A percentile compares a stretch with the other conserved stretches of the same genome.
These are phyloP conservation scores for Eurotiales sp. DNA, from an alignment of 2,329 filamentous ascomycete genomes.

Conservation along the genomic window DNA sequence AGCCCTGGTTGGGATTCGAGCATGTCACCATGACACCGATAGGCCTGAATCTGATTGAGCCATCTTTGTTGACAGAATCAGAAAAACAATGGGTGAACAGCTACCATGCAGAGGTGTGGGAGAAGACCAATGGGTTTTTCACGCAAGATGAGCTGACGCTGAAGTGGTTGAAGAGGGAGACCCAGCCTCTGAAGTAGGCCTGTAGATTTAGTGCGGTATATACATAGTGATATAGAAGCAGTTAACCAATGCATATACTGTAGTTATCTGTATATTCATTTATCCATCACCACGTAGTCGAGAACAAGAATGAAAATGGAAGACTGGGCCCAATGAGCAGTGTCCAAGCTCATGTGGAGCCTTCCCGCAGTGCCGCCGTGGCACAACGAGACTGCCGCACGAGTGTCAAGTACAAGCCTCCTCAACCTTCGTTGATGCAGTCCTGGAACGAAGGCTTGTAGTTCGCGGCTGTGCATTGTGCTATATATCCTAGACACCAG, in stretches of 20 bases:
- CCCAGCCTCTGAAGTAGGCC: constrained; percentile 51
- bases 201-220: no score
- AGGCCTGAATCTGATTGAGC: constrained; percentile 82
- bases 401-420: neutral
- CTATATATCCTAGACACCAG: neutral
- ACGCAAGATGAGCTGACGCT: constrained; percentile 65
- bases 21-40: constrained; percentile 97
- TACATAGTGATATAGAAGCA: no score
- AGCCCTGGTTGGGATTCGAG: constrained; percentile 91
- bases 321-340: neutral
- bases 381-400: neutral
- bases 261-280: neutral
- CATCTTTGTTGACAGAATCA: constrained; percentile 62
- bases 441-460: neutral
- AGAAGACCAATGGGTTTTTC: constrained; percentile 77
- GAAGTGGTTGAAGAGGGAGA: constrained; percentile 84
- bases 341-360: constrained; percentile 15
- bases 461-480: neutral
- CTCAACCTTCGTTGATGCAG: no score
- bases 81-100: constrained; percentile 86
- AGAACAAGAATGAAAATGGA: neutral
- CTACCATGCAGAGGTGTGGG: constrained; percentile 75
- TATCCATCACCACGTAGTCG: neutral
- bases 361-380: constrained; percentile 8
- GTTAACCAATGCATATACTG: neutral